These are phyloP conservation scores for Alternaria panax DNA, from an alignment of 2,329 filamentous ascomycete genomes.

Conservation along the genomic window DNA sequence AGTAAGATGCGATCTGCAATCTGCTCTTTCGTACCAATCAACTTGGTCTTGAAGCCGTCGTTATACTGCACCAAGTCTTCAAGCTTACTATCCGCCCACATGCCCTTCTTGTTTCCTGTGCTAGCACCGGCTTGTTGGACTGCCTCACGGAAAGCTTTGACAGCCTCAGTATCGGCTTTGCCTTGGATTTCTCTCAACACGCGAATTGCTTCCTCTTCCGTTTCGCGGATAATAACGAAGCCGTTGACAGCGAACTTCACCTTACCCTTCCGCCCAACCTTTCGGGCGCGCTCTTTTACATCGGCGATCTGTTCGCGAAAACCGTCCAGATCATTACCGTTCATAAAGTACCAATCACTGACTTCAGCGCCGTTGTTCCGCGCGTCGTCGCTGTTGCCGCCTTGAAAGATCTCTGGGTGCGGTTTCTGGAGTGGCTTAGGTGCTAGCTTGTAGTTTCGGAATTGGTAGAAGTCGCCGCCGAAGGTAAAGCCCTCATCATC, in stretches of 20 bases:
- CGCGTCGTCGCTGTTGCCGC: constrained; percentile 61
- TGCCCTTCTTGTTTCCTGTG: constrained; percentile 58
- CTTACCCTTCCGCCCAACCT: constrained; percentile 54
- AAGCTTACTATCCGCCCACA: constrained; percentile 62
- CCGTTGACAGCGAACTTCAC: constrained; percentile 61
- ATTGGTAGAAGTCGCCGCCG: constrained; percentile 62
- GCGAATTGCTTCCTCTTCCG: constrained; percentile 59
- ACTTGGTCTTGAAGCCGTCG: constrained; percentile 64
- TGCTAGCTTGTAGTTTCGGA: constrained; percentile 59
- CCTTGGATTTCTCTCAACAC: constrained; percentile 62
- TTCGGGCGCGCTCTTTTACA: constrained; percentile 57
- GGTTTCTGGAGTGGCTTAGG: constrained; percentile 61
- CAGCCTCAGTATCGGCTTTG: constrained; percentile 60
- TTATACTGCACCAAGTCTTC: constrained; percentile 64
- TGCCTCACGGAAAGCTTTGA: constrained; percentile 58
- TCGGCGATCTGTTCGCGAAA: constrained; percentile 60
- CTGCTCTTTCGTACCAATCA: constrained; percentile 62
- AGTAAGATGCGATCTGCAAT: constrained; percentile 60
- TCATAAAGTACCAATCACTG: constrained; percentile 64
- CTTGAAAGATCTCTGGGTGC: constrained; percentile 62
- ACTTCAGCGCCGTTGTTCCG: constrained; percentile 58
- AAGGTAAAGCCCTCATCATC: constrained; percentile 57
- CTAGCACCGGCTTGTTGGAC: constrained; percentile 60
- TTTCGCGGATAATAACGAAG: constrained; percentile 60
- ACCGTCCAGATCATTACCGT: constrained; percentile 63